Conservation (phyloP, 805 yeast species). For the Allodekkera sacchari region DNA sequence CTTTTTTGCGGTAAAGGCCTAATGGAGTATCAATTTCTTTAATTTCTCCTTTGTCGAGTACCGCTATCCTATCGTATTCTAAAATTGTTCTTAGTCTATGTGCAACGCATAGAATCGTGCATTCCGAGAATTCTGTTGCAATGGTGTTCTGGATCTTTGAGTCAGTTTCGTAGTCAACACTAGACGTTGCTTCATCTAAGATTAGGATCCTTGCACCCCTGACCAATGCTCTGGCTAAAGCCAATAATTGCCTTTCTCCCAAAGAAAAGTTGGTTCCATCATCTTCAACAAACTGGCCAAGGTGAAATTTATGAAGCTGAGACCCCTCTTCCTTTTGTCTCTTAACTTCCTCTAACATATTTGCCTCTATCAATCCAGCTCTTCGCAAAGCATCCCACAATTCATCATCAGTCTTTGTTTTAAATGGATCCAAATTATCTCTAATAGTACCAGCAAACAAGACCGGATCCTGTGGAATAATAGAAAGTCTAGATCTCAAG, state of each 20-base stretch:
- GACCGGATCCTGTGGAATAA: slow-evolving; percentile 69
- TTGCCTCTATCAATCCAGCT: slow-evolving; percentile 43
- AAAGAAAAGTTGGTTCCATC: slow-evolving; percentile 64
- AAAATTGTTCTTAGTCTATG: slow-evolving; percentile 61
- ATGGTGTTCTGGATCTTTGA: slow-evolving; percentile 54
- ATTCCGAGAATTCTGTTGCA: slow-evolving; percentile 44
- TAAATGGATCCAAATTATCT: slow-evolving; percentile 56
- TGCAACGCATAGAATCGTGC: slow-evolving; percentile 68
- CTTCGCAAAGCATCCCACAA: slow-evolving; percentile 55
- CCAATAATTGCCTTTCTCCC: slow-evolving; percentile 65
- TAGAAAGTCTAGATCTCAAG: slow-evolving; percentile 50
- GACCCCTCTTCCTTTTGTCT: slow-evolving; percentile 23
- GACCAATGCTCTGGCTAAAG: slow-evolving; percentile 64
- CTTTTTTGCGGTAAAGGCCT: slow-evolving; percentile 29
- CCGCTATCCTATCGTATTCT: slow-evolving; percentile 50
- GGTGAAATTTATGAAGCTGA: slow-evolving; percentile 48
- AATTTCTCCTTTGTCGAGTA: slow-evolving; percentile 48
- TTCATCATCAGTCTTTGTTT: slow-evolving; percentile 37
- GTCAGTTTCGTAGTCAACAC: slow-evolving; percentile 71
- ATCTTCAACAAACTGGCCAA: slow-evolving; percentile 52
- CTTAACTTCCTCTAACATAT: slow-evolving; percentile 25
- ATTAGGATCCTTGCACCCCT: slow-evolving; percentile 53
- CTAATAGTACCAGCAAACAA: slow-evolving; percentile 52
- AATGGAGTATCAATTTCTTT: slow-evolving; percentile 49
- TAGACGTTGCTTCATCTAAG: slow-evolving; percentile 71